Conservation (phyloP, 2,329 filamentous ascomycete genomes). For the Sarocladiaceae sp. region DNA sequence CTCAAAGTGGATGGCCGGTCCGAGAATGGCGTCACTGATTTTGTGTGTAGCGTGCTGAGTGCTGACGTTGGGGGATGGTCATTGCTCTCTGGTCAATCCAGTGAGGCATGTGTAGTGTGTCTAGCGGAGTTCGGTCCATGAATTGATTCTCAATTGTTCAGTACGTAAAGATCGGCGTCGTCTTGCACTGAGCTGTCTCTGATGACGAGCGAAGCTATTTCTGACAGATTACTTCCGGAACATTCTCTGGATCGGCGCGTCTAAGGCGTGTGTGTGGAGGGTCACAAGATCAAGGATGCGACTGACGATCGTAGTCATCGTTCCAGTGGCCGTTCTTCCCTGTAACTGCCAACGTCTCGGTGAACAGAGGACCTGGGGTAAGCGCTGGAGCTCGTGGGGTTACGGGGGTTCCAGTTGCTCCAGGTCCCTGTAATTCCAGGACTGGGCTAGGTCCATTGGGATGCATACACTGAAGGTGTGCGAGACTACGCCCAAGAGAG, state of each 20-base stretch:
- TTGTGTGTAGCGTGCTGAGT: no score
- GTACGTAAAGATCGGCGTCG: background rate
- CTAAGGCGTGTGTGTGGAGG: background rate
- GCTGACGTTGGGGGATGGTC: background rate
- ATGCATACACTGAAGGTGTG: no score
- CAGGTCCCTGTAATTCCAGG: no score
- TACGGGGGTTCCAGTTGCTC: background rate
- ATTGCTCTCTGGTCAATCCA: no score
- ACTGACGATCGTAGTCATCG: background rate
- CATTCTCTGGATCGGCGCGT: background rate
- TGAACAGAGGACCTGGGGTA: background rate
- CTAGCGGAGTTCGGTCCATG: background rate
- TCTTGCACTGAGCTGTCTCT: no score
- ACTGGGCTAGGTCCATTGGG: no score
- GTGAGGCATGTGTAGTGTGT: no score
- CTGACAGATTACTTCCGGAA: background rate
- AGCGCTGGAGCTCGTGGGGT: background rate
- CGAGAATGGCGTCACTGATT: slow-evolving; percentile 2
- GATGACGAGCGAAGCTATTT: background rate
- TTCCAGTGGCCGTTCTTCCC: background rate
- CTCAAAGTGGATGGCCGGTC: slow-evolving; percentile 1
- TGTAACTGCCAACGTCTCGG: background rate
- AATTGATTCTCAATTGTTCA: no score
- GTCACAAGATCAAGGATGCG: background rate
- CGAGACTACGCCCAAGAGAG: no score